A percentile compares a stretch with the other conserved stretches of the same genome.
These are phyloP conservation scores for Cutaneotrichosporon sp. DNA, from an alignment of 1,284 basidiomycete genomes.

Conservation along the genomic window DNA sequence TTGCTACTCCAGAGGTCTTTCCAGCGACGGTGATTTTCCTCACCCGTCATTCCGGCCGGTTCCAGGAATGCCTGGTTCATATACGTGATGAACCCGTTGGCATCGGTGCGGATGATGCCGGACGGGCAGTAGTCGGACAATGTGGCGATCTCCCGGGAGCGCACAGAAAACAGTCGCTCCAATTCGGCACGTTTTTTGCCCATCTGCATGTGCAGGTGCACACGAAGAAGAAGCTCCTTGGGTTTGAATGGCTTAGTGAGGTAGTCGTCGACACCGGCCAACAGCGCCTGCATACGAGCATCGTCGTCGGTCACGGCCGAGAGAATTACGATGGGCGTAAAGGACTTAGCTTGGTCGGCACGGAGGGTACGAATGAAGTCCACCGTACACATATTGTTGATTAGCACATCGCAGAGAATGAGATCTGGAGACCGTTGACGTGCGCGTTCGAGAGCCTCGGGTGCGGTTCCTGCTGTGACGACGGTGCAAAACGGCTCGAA, in stretches of 20 bases:
- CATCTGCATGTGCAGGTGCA: conserved; percentile 31
- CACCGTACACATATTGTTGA: conserved; percentile 10
- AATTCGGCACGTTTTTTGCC: conserved; percentile 26
- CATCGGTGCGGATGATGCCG: conserved; percentile 34
- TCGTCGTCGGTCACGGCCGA: conserved; percentile 15
- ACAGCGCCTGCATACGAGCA: conserved; percentile 21
- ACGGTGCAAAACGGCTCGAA: conserved; percentile 35
- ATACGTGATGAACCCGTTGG: conserved; percentile 25
- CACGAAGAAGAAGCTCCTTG: conserved; percentile 44
- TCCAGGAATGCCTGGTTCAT: conserved; percentile 30
- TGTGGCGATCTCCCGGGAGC: conserved; percentile 23
- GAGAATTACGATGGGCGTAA: neutral
- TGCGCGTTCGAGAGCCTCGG: conserved; percentile 37
- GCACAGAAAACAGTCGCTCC: conserved; percentile 25
- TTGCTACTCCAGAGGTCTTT: conserved; percentile 8
- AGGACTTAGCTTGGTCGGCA: neutral
- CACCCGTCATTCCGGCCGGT: conserved; percentile 20
- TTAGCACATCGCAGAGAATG: conserved; percentile 32
- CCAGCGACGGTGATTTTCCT: conserved; percentile 11
- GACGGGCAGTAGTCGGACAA: conserved; percentile 42
- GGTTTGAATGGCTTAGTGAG: conserved; percentile 31
- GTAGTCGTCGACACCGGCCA: conserved; percentile 44
- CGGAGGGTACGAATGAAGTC: too few relatives aligned
- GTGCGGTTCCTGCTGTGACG: conserved; percentile 37
- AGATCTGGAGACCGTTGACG: conserved; percentile 15